A percentile compares a stretch with the other conserved stretches of the same genome.
Evolutionary conservation across 2,329 filamentous ascomycete species (phyloP).

Genomic region (Cytospora piceicola): DNA sequence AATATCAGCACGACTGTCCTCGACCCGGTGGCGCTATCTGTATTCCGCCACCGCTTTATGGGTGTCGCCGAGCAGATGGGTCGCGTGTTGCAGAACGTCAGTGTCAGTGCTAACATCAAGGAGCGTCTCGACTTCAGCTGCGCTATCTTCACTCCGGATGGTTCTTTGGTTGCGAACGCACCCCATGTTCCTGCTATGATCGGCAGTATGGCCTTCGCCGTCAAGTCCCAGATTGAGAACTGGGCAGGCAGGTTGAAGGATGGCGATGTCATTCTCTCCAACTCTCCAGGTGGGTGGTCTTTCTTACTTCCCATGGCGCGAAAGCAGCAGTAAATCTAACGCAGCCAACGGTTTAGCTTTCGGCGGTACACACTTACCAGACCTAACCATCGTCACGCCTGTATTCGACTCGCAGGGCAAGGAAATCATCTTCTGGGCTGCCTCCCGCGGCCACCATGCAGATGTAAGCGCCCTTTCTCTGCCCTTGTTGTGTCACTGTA

Average conservation of each 20-base stretch:
- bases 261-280: slow-evolving; percentile 46
- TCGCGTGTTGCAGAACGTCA: slow-evolving; percentile 57
- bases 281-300: slow-evolving; percentile 39
- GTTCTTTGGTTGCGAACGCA: slow-evolving; percentile 45
- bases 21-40: slow-evolving; percentile 43
- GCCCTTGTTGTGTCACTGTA: fast-evolving
- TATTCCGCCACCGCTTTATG: slow-evolving; percentile 62
- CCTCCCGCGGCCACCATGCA: slow-evolving; percentile 44
- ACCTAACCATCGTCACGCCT: slow-evolving; percentile 46
- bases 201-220: slow-evolving; percentile 46
- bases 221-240: slow-evolving; percentile 43
- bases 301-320: not conserved
- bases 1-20: slow-evolving; percentile 2
- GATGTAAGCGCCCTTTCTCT: slow-evolving; percentile 30
- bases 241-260: slow-evolving; percentile 40
- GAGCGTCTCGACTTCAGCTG: slow-evolving; percentile 49
- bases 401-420: slow-evolving; percentile 38
- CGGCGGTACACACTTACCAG: slow-evolving; percentile 46
- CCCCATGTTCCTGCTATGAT: slow-evolving; percentile 47
- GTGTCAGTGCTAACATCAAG: slow-evolving; percentile 54
- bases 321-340: not conserved
- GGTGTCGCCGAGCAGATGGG: slow-evolving; percentile 64
- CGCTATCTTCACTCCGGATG: slow-evolving; percentile 46
- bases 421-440: slow-evolving; percentile 43
- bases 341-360: not conserved